Evolutionary conservation across 768 basidiomycete species (phyloP).

Genomic region (Coprinopsis strossmayeri): DNA sequence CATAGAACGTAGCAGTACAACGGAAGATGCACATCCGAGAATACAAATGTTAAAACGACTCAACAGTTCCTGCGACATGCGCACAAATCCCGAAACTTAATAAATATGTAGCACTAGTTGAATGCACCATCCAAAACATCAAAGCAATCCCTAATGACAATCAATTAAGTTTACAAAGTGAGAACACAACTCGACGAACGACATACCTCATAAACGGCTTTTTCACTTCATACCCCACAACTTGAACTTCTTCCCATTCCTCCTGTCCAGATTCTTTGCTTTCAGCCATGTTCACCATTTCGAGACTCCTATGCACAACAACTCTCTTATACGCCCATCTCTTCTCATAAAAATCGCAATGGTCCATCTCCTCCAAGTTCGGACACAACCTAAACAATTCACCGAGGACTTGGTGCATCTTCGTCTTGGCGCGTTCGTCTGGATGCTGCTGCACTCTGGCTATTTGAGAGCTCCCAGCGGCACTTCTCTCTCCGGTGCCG

Average conservation of each 20-base stretch:
- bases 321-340: conserved; percentile 29
- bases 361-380: conserved; percentile 35
- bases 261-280: background rate
- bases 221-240: conserved; percentile 27
- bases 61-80: too few species aligned
- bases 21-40: too few species aligned
- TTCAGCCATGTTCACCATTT: background rate
- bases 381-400: conserved; percentile 33
- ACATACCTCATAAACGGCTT: conserved; percentile 15
- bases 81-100: too few species aligned
- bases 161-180: background rate
- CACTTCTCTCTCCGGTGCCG: too few species aligned
- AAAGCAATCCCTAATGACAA: conserved; percentile 1
- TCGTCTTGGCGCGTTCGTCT: conserved; percentile 20
- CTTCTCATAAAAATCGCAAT: conserved; percentile 28
- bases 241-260: conserved; percentile 18
- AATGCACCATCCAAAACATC: conserved; percentile 5
- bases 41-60: too few species aligned
- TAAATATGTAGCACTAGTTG: too few species aligned
- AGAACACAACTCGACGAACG: background rate
- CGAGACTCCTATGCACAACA: conserved; percentile 26
- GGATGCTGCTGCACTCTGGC: too few species aligned
- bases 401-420: conserved; percentile 36
- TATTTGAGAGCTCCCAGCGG: too few species aligned
- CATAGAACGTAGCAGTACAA: too few species aligned